These are phyloP conservation scores for Pueraria montana DNA, from an alignment of 306 rosid species.

Conservation along the genomic window DNA sequence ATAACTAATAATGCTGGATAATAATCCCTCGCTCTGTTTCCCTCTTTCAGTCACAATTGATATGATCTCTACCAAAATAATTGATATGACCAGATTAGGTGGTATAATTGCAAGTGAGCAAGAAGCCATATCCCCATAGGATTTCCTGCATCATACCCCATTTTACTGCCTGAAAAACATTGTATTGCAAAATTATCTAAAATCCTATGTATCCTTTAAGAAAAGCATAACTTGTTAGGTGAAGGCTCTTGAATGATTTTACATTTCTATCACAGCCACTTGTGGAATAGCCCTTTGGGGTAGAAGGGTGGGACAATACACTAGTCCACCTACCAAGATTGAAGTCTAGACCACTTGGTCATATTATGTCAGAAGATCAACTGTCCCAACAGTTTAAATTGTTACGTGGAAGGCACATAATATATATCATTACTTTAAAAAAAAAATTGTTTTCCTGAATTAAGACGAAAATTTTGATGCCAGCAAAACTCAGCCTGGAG, in stretches of 20 bases:
- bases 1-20: neutral
- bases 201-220: neutral
- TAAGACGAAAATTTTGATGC: neutral
- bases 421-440: too few relatives aligned
- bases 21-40: neutral
- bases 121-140: neutral
- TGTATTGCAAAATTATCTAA: neutral
- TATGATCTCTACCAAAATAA: neutral
- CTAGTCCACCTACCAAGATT: neutral
- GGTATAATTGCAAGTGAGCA: constrained; percentile 5
- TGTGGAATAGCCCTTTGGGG: neutral
- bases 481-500: too few relatives aligned
- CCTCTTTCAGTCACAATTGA: neutral
- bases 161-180: neutral
- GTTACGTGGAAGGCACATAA: neutral
- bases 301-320: neutral
- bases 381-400: neutral
- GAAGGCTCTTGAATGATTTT: neutral
- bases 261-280: neutral
- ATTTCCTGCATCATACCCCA: neutral
- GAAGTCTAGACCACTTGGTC: neutral
- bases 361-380: neutral
- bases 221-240: neutral
- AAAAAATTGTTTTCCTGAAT: neutral
- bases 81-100: neutral